Conservation (phyloP, 306 rosid species). For the Quercus variabilis region DNA sequence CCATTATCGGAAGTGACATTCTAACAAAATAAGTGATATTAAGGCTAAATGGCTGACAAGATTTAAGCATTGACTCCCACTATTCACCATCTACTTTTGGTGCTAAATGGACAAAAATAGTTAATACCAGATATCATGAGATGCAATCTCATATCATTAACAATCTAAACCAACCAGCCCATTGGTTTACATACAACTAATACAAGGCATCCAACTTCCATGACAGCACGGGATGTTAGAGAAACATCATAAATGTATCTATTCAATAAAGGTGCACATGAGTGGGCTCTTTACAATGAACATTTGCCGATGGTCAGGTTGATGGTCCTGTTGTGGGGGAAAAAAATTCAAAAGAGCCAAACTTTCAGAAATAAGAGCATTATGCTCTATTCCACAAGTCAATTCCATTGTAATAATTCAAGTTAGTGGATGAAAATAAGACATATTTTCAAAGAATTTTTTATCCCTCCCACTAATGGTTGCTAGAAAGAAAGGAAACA, state of each 20-base stretch:
- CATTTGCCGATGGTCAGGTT: background rate
- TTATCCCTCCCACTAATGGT: too few relatives aligned
- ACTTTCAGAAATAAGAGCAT: background rate
- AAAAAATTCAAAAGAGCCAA: background rate
- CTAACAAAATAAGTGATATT: too few relatives aligned
- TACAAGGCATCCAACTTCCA: background rate
- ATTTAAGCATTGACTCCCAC: background rate
- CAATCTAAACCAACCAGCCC: too few relatives aligned
- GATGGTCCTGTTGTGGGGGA: background rate
- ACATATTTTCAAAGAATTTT: too few relatives aligned
- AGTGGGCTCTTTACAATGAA: background rate
- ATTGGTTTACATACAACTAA: too few relatives aligned
- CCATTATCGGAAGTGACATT: too few relatives aligned
- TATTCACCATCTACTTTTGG: background rate
- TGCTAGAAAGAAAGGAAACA: background rate
- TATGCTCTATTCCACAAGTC: background rate
- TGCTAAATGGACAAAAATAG: background rate
- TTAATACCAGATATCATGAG: too few relatives aligned
- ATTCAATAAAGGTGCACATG: background rate
- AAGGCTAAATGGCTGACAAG: background rate
- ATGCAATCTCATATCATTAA: too few relatives aligned
- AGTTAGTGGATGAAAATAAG: background rate
- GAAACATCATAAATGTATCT: background rate
- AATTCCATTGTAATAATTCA: background rate
- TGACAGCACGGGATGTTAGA: background rate